phyloP scores from a whole-genome alignment of 768 basidiomycete genomes.

The Aureoboletus auriporus region DNA sequence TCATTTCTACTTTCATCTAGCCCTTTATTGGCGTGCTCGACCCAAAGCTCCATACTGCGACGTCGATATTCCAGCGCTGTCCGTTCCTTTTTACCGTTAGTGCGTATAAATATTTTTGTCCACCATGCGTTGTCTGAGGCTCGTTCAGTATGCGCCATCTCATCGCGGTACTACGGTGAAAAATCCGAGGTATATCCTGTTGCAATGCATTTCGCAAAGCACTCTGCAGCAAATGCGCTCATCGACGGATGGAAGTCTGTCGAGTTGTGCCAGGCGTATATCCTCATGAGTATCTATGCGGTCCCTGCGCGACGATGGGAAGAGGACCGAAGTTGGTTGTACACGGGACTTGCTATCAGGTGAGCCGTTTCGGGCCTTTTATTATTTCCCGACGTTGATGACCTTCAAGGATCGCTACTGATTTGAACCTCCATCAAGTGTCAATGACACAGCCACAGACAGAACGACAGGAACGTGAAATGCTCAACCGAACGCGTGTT shows the following conservation, averaged over 20 bases:
- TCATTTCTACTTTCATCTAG: conserved; percentile 21
- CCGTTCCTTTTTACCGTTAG: conserved; percentile 90
- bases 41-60: conserved; percentile 75
- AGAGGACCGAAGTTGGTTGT: conserved; percentile 87
- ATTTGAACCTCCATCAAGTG: conserved; percentile 78
- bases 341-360: conserved; percentile 84
- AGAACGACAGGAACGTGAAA: conserved; percentile 76
- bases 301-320: conserved; percentile 84
- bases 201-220: conserved; percentile 86
- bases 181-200: conserved; percentile 84
- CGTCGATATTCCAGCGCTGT: conserved; percentile 74
- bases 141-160: conserved; percentile 72
- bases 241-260: conserved; percentile 83
- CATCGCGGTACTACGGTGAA: conserved; percentile 73
- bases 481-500: conserved; percentile 78
- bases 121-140: neutral
- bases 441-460: conserved; percentile 56
- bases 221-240: conserved; percentile 74
- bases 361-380: conserved; percentile 17
- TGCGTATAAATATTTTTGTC: conserved; percentile 35
- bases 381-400: neutral
- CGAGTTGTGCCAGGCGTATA: conserved; percentile 88
- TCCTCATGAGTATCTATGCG: conserved; percentile 79
- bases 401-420: conserved; percentile 68
- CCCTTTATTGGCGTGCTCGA: conserved; percentile 76